Evolutionary conservation across 768 basidiomycete species (phyloP).

Genomic region (Trametes sanguinea): DNA sequence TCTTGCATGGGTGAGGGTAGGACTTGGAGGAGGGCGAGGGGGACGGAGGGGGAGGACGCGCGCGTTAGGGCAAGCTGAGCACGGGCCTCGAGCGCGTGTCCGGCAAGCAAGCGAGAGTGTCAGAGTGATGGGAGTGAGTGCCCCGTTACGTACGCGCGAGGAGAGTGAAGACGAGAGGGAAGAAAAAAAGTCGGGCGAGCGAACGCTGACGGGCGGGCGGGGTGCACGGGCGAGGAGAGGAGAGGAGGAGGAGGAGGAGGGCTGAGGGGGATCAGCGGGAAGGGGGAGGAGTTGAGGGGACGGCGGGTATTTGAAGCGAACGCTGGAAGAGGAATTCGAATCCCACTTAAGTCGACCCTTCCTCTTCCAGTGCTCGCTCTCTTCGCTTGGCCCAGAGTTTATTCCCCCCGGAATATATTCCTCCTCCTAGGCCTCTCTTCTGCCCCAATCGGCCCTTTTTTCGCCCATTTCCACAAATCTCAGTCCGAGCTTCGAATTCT

Average conservation of each 20-base stretch:
- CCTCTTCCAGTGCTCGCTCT: background rate
- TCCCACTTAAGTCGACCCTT: background rate
- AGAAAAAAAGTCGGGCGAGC: background rate
- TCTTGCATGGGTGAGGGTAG: constrained; percentile 17
- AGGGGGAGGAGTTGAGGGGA: background rate
- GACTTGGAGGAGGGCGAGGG: constrained; percentile 7
- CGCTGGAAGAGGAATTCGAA: constrained; percentile 11
- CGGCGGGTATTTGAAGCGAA: constrained; percentile 20
- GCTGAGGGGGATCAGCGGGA: constrained; percentile 21
- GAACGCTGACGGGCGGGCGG: background rate
- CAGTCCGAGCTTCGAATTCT: too few species aligned
- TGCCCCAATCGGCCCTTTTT: too few species aligned
- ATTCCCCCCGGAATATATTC: constrained; percentile 1
- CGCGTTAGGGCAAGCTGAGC: background rate
- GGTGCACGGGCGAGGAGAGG: background rate
- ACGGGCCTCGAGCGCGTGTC: constrained; percentile 13
- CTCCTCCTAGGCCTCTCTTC: too few species aligned
- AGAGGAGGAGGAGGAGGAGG: background rate
- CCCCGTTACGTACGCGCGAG: constrained; percentile 5
- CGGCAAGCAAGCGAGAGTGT: constrained; percentile 15
- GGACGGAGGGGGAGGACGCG: constrained; percentile 9
- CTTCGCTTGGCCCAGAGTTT: constrained; percentile 13
- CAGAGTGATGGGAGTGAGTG: constrained; percentile 9
- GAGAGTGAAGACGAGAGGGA: background rate
- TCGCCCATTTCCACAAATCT: too few species aligned